Evolutionary conservation across 768 basidiomycete genomes (phyloP), one percentile per base, ranked within the genome.

Genomic region (Pleurotus eryngii): DNA sequence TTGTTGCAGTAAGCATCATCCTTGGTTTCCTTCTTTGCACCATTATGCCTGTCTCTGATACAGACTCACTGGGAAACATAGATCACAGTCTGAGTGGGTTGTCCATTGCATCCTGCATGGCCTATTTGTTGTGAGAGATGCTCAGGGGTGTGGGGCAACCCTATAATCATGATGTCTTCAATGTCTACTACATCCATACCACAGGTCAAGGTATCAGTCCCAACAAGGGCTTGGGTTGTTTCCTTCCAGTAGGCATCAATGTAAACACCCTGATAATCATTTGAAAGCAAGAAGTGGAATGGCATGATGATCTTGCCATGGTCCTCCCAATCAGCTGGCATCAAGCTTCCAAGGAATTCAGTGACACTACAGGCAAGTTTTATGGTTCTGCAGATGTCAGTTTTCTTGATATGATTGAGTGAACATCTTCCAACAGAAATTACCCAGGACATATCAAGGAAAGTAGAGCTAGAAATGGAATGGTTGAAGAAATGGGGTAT

Each of bases 1-100:
- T 30, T 30, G 27, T 30, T 30, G 27, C 27, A 6, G 8, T 30
- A 30, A 30, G 27, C 27, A 30, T 30, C 27, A 30, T 30, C 27
- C 27, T 30, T 30, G 27, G 27, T 30, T 30, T 30, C 27, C 27
- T 30, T 30, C 27, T 30, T 30, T 5, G 27, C 27, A 5, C 27
- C 27, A 8, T 30, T 30, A 30, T 5, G 27, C 27, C 27, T 6
- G 7, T 30, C 27, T 30, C 27, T 30, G 27, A 30, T 30, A 30
- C 27, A 6, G 7, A 30, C 27, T 5, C 56, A 37, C 67, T 20
- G 68, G 70, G 57, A 61, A 62, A 26, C 61, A 39, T 50, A 60
- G 63, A 56, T 60, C 57, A 57, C 57, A 60, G 49, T 61, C 67
- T 45, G 67, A 67, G 61, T 55, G 54, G 40, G 37, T n/a, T 24